Evolutionary conservation across 768 basidiomycete species (phyloP).

Genomic region (Obba rivulosa): DNA sequence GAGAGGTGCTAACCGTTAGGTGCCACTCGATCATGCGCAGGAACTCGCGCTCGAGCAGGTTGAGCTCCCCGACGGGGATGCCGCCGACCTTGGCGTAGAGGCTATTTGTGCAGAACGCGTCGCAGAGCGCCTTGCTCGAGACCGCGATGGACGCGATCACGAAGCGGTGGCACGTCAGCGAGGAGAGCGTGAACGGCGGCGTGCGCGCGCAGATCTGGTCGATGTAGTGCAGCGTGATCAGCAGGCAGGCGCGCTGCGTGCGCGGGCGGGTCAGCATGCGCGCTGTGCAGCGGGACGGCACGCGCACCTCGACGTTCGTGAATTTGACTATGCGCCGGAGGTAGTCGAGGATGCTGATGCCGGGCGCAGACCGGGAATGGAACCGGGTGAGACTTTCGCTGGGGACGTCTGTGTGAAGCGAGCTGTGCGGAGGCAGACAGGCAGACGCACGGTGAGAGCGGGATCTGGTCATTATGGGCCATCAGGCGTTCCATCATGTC

Average conservation of each 20-base stretch:
- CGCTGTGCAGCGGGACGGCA: not conserved
- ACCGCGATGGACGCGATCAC: constrained; percentile 91
- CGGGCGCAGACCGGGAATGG: constrained; percentile 88
- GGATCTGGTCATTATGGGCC: constrained; percentile 93
- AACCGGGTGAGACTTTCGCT: constrained; percentile 93
- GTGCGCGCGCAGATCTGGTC: constrained; percentile 88
- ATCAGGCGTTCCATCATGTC: constrained; percentile 97
- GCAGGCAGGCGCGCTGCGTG: constrained; percentile 66
- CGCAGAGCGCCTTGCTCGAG: constrained; percentile 91
- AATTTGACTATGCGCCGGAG: constrained; percentile 89
- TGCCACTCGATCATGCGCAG: constrained; percentile 90
- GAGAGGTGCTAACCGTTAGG: constrained; percentile 66
- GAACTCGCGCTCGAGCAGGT: constrained; percentile 93
- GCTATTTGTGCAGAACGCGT: constrained; percentile 91
- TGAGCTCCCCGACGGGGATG: constrained; percentile 85
- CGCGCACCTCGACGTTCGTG: constrained; percentile 88
- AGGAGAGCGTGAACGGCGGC: constrained; percentile 88
- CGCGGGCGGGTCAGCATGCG: constrained; percentile 6
- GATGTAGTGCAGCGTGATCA: constrained; percentile 85
- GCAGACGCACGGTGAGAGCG: constrained; percentile 65
- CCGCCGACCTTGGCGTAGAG: constrained; percentile 97
- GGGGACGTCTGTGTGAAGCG: constrained; percentile 16
- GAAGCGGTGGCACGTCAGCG: constrained; percentile 96
- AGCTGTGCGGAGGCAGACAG: constrained; percentile 15
- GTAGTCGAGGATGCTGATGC: constrained; percentile 88